Percentiles rank a stretch among this genome's conserved stretches.
Evolutionary conservation across 768 basidiomycete species (phyloP).

Genomic region (Boletus reticuloceps): DNA sequence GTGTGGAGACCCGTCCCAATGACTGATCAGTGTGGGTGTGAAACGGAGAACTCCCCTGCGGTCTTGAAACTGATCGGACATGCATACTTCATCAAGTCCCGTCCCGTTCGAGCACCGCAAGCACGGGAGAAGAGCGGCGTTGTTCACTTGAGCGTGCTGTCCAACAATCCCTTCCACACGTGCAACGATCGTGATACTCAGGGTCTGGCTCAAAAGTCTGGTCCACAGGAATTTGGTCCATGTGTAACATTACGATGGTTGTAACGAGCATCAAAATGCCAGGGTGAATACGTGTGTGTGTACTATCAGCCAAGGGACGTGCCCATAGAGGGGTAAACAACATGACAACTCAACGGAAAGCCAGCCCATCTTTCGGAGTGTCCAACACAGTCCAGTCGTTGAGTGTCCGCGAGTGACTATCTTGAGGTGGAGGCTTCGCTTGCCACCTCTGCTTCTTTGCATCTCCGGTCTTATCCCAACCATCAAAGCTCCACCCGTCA

Average conservation of each 20-base stretch:
- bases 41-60: background rate
- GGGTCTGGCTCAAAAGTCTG: too few relatives aligned
- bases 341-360: constrained; percentile 4
- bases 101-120: background rate
- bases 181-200: too few relatives aligned
- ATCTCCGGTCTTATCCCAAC: constrained; percentile 34
- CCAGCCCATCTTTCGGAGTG: background rate
- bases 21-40: too few relatives aligned
- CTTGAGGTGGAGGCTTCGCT: background rate
- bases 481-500: constrained; percentile 50
- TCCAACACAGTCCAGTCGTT: constrained; percentile 3
- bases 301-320: background rate
- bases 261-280: background rate
- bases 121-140: background rate
- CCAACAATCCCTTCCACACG: too few relatives aligned
- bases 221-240: too few relatives aligned
- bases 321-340: background rate
- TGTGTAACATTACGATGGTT: background rate
- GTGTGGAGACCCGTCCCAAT: too few relatives aligned
- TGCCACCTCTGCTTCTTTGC: background rate
- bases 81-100: background rate
- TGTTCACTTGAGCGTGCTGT: background rate
- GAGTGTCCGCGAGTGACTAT: background rate
- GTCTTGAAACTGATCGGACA: constrained; percentile 1
- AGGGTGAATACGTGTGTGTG: background rate